Evolutionary conservation across 352 stramenopile genomes (phyloP).

Genomic region (Plasmopara viticola): DNA sequence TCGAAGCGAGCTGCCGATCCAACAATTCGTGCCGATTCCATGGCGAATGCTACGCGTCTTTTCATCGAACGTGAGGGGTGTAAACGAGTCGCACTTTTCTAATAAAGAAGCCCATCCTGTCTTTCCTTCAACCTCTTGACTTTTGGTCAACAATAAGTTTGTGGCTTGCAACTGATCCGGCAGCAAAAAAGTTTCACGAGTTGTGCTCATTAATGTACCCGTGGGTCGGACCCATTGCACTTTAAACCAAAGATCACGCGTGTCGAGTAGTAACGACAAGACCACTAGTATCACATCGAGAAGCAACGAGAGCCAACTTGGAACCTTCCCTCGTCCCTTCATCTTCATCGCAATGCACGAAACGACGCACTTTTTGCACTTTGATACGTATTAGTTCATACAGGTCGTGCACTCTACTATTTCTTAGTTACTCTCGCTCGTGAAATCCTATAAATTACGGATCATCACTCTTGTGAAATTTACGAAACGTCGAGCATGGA

Average conservation of each 20-base stretch:
- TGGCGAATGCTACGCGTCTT: slow-evolving; percentile 14
- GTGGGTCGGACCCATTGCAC: slow-evolving; percentile 40
- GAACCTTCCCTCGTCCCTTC: background rate
- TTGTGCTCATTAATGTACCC: slow-evolving; percentile 10
- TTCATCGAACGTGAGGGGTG: slow-evolving; percentile 13
- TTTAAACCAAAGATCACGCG: slow-evolving; percentile 59
- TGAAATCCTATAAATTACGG: too few relatives aligned
- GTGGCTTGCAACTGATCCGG: slow-evolving; percentile 11
- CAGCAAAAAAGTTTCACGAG: slow-evolving; percentile 23
- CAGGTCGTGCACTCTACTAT: too few relatives aligned
- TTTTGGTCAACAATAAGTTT: slow-evolving; percentile 9
- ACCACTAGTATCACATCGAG: slow-evolving; percentile 26
- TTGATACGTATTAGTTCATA: too few relatives aligned
- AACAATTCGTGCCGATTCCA: slow-evolving; percentile 37
- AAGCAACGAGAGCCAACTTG: slow-evolving; percentile 18
- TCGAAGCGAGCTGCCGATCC: slow-evolving; percentile 22
- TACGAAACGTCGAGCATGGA: slow-evolving; percentile 32
- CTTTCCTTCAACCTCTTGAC: slow-evolving; percentile 13
- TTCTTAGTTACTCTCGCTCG: too few relatives aligned
- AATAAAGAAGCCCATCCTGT: slow-evolving; percentile 51
- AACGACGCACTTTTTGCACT: slow-evolving; percentile 5
- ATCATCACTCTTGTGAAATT: background rate
- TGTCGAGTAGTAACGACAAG: slow-evolving; percentile 35
- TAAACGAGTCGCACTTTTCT: slow-evolving; percentile 32
- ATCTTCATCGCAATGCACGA: slow-evolving; percentile 3